Percentiles rank a stretch among this genome's conserved stretches.
Evolutionary conservation across 2,329 filamentous ascomycete genomes (phyloP).

Genomic region (Monosporascus sp.): DNA sequence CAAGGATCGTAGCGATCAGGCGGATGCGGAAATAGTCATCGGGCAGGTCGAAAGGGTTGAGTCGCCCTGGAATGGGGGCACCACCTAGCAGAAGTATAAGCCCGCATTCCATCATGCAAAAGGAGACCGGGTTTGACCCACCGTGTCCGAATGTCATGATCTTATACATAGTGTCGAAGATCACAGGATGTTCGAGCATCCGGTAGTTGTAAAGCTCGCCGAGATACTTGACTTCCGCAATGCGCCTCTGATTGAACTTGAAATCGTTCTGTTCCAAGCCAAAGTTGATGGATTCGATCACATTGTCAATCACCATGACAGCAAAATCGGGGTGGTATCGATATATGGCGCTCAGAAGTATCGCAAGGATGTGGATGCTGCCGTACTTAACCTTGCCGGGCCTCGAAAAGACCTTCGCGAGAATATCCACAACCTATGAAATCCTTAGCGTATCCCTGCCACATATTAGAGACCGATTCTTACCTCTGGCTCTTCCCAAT

Average conservation of each 20-base stretch:
- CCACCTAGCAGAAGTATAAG: slow-evolving; percentile 48
- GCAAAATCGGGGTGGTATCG: slow-evolving; percentile 90
- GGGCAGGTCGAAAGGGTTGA: slow-evolving; percentile 75
- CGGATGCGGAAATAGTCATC: slow-evolving; percentile 97
- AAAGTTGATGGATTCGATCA: slow-evolving; percentile 81
- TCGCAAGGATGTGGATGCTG: slow-evolving; percentile 89
- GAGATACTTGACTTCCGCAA: slow-evolving; percentile 94
- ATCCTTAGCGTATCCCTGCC: slow-evolving; percentile 12
- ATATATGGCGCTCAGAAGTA: slow-evolving; percentile 81
- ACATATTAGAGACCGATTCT: slow-evolving; percentile 3
- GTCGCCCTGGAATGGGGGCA: slow-evolving; percentile 69
- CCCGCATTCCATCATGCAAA: not conserved
- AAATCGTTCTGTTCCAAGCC: slow-evolving; percentile 96
- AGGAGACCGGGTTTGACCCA: slow-evolving; percentile 25
- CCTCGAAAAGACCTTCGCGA: slow-evolving; percentile 92
- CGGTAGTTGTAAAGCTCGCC: slow-evolving; percentile 97
- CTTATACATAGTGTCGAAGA: slow-evolving; percentile 93
- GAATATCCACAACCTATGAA: slow-evolving; percentile 59
- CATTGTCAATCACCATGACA: slow-evolving; percentile 83
- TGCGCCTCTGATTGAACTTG: slow-evolving; percentile 89
- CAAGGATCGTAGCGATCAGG: slow-evolving; percentile 79
- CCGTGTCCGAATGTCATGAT: slow-evolving; percentile 89
- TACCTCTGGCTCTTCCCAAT: slow-evolving; percentile 92
- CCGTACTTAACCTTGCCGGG: slow-evolving; percentile 97
- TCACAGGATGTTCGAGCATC: slow-evolving; percentile 88